These are phyloP conservation scores for Odontarrhena argentea DNA, from an alignment of 345 rosid species.

Conservation along the genomic window DNA sequence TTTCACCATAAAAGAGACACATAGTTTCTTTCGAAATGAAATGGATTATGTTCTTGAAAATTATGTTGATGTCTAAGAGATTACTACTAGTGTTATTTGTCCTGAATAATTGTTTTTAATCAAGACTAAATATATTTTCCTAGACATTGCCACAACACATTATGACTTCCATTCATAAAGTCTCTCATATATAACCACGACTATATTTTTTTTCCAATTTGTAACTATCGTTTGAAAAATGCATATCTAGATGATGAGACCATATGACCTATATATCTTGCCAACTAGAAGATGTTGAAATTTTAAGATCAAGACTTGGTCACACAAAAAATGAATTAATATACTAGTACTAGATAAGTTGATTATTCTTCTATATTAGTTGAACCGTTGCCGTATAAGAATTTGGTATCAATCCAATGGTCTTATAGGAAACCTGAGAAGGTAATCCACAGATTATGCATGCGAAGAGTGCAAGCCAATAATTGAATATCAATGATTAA, in stretches of 20 bases:
- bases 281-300: constrained; percentile 23
- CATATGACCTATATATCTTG: constrained; percentile 7
- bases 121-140: background rate
- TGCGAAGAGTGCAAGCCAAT: constrained; percentile 36
- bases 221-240: constrained; percentile 18
- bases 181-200: constrained; percentile 8
- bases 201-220: background rate
- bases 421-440: constrained; percentile 18
- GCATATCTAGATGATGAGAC: constrained; percentile 28
- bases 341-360: background rate
- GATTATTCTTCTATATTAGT: constrained; percentile 32
- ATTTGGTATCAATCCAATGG: constrained; percentile 6
- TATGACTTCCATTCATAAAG: background rate
- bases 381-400: constrained; percentile 23
- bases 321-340: constrained; percentile 1
- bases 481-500: constrained; percentile 12
- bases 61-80: too few relatives aligned
- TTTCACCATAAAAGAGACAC: too few relatives aligned
- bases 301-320: constrained; percentile 35
- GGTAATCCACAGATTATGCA: constrained; percentile 29
- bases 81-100: background rate
- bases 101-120: background rate
- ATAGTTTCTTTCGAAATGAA: too few relatives aligned
- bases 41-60: too few relatives aligned
- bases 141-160: constrained; percentile 2